A percentile compares a stretch with the other conserved stretches of the same genome.
Evolutionary conservation across 805 yeast genomes (phyloP).

Genomic region (Brettanomyces anomalus): DNA sequence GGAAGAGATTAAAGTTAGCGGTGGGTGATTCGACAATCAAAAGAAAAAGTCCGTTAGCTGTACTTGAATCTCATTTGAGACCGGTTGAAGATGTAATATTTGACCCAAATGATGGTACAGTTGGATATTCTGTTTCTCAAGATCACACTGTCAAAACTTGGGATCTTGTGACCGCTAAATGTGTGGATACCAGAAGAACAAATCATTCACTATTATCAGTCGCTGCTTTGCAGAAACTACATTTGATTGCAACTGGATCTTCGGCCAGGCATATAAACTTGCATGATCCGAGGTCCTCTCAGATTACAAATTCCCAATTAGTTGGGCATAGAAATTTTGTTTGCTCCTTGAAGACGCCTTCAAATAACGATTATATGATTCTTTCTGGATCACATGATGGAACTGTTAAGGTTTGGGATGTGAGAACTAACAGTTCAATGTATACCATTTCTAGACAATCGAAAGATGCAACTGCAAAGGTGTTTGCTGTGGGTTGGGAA

Average conservation of each 20-base stretch:
- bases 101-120: constrained; percentile 64
- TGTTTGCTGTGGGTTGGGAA: constrained; percentile 85
- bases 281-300: constrained; percentile 81
- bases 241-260: constrained; percentile 85
- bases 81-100: constrained; percentile 84
- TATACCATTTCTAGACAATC: constrained; percentile 75
- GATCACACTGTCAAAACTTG: constrained; percentile 94
- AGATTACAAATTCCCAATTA: constrained; percentile 61
- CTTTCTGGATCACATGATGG: constrained; percentile 94
- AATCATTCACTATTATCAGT: constrained; percentile 77
- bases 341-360: constrained; percentile 56
- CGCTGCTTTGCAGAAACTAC: constrained; percentile 53
- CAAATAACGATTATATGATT: constrained; percentile 60
- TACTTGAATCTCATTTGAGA: constrained; percentile 72
- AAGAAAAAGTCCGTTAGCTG: constrained; percentile 73
- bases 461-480: constrained; percentile 47
- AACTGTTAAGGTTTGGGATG: constrained; percentile 91
- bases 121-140: constrained; percentile 89
- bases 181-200: constrained; percentile 82
- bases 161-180: constrained; percentile 83
- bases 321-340: constrained; percentile 91
- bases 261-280: constrained; percentile 94
- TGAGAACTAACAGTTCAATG: constrained; percentile 74
- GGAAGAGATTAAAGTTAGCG: constrained; percentile 80
- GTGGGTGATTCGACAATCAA: constrained; percentile 65